These are phyloP conservation scores for Tolypocladium guangdongense DNA, from an alignment of 2,329 filamentous ascomycete species.

Conservation along the genomic window DNA sequence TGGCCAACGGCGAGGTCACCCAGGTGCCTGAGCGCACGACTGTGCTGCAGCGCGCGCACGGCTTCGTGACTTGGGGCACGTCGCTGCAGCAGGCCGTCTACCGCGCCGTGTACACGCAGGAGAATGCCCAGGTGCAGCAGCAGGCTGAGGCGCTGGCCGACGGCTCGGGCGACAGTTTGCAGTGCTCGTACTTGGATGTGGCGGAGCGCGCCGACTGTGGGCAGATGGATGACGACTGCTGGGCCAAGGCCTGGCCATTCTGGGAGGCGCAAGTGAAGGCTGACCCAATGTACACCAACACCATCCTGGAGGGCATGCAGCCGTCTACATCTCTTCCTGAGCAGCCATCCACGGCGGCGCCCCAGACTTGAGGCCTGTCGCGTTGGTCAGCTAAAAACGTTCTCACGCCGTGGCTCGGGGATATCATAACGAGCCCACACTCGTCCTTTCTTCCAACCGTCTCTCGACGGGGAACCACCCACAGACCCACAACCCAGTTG, in stretches of 20 bases:
- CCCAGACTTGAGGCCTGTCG: too few relatives aligned
- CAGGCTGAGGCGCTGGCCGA: neutral
- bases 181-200: neutral
- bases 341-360: too few relatives aligned
- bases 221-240: neutral
- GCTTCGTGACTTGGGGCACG: neutral
- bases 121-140: neutral
- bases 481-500: too few relatives aligned
- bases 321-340: too few relatives aligned
- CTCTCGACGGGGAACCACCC: too few relatives aligned
- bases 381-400: too few relatives aligned
- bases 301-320: too few relatives aligned
- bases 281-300: neutral
- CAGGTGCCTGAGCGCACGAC: neutral
- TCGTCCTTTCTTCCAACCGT: too few relatives aligned
- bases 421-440: too few relatives aligned
- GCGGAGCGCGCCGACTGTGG: neutral
- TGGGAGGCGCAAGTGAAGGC: neutral
- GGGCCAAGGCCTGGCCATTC: neutral
- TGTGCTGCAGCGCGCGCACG: neutral
- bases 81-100: neutral
- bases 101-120: neutral
- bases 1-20: too few relatives aligned
- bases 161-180: neutral
- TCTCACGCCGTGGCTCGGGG: too few relatives aligned